These are phyloP conservation scores for Colletotrichum sp. DNA, from an alignment of 2,329 filamentous ascomycete species.

Conservation along the genomic window DNA sequence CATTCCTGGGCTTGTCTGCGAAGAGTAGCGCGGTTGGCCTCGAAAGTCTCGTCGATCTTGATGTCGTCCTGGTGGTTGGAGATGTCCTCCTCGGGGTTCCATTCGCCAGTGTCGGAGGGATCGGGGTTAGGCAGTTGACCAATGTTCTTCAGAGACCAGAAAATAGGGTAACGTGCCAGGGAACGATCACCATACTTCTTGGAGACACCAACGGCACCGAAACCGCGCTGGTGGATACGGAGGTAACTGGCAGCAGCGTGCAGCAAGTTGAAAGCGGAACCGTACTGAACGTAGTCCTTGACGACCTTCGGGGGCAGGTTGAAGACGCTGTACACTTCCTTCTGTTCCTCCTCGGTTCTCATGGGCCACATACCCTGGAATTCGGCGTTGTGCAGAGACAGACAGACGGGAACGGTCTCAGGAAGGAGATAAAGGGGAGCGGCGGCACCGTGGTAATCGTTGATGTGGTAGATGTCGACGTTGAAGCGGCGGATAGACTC, in stretches of 20 bases:
- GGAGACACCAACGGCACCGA: constrained; percentile 71
- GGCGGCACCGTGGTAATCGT: constrained; percentile 68
- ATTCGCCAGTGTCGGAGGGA: constrained; percentile 67
- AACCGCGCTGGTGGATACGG: constrained; percentile 70
- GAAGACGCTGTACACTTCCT: constrained; percentile 70
- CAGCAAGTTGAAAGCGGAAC: constrained; percentile 72
- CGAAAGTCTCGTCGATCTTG: constrained; percentile 60
- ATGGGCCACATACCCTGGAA: constrained; percentile 75
- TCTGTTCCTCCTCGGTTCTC: constrained; percentile 63
- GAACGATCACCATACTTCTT: constrained; percentile 73
- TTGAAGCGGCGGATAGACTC: constrained; percentile 67
- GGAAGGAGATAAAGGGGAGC: constrained; percentile 71
- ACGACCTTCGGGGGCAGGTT: constrained; percentile 64
- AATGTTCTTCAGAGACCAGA: constrained; percentile 69
- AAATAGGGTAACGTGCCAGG: constrained; percentile 71
- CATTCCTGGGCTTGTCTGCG: constrained; percentile 70
- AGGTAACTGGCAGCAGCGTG: constrained; percentile 72
- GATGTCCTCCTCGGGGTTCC: constrained; percentile 56
- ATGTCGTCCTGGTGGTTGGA: constrained; percentile 44
- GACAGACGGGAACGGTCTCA: constrained; percentile 63
- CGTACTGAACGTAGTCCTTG: constrained; percentile 68
- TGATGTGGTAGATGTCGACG: constrained; percentile 70
- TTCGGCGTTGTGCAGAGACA: constrained; percentile 73
- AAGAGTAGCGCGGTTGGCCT: constrained; percentile 56
- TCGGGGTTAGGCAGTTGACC: constrained; percentile 70